A percentile compares a stretch with the other conserved stretches of the same genome.
Conservation (phyloP, 495 filamentous ascomycete genomes). For the Jackrogersella minutella region DNA sequence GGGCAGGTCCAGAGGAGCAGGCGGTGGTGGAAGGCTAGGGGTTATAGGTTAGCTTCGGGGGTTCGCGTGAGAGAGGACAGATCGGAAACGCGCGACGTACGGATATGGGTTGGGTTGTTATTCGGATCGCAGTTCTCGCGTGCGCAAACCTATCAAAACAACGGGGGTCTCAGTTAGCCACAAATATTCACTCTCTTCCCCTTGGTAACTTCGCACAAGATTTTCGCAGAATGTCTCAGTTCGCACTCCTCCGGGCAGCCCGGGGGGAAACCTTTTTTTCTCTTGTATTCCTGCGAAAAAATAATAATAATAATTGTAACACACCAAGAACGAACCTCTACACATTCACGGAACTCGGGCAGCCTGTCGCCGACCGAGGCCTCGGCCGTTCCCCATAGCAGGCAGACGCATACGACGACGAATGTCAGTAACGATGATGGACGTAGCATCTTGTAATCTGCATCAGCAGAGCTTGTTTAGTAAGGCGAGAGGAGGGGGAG, state of each 20-base stretch:
- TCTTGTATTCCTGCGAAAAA: too few relatives aligned
- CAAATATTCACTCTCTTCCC: neutral
- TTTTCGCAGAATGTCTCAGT: neutral
- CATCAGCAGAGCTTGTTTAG: constrained; percentile 11
- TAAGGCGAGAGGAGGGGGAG: neutral
- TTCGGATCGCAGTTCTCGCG: constrained; percentile 75
- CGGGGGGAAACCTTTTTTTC: too few relatives aligned
- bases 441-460: constrained; percentile 26
- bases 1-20: constrained; percentile 84
- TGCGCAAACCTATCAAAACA: constrained; percentile 73
- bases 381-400: constrained; percentile 49
- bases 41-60: constrained; percentile 5
- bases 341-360: constrained; percentile 88
- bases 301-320: neutral
- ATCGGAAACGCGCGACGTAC: constrained; percentile 60
- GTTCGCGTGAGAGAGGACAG: constrained; percentile 6
- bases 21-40: constrained; percentile 69
- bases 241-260: neutral
- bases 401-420: constrained; percentile 25
- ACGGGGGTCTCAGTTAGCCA: constrained; percentile 18
- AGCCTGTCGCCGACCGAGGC: constrained; percentile 88
- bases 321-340: constrained; percentile 67
- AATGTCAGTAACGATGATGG: constrained; percentile 24
- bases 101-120: constrained; percentile 57
- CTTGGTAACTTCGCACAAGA: neutral